Base-by-base conservation (phyloP, 2,329 filamentous ascomycete genomes). In the Pseudocercospora eumusae region DNA sequence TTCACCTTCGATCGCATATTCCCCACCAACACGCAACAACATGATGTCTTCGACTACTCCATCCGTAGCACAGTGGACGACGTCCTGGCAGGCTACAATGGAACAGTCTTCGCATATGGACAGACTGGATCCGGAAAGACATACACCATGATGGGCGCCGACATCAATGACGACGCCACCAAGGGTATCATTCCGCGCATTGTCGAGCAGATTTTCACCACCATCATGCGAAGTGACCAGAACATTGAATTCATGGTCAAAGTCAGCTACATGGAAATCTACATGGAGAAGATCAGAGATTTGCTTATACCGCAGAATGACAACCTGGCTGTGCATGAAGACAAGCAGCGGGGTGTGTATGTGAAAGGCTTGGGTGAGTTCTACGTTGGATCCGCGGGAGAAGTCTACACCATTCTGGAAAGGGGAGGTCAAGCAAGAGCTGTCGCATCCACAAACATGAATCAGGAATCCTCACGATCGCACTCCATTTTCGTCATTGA, bases 211-310 rank as follows among this genome's bases (percentile, higher is more conserved):
- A 97, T 98, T 75, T 98, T 98, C 76, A 88, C 90, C 70, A 96
- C 91, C 79, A 98, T 98, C 76, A 84, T 97, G 79, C 87, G 90
- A 21, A 96, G 92, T 71, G 91, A 93, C 47, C 88, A 88, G 71
- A 96, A 91, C 69, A 97, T 98, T 76, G 95, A 98, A 79, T 98
- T 98, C 78, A 98, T 93, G n/a, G 93, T 99, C 57, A 88, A 93
- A 60, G 93, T 98, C 74, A 96, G 92, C 78, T 98, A 98, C 79
- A 97, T 99, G 93, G 95, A 99, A 79, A 98, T 99, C 68, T 99
- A 99, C 82, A 99, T 98, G 95, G 95, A 99, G 81, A 88, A 90
- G 70, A 98, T 99, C 76, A 87, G 93, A 72, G 95, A 99, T 86
- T 80, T 99, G 73, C 81, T 99, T 66, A 88, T 89, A 23, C 95